Evolutionary conservation across 2,329 filamentous ascomycete genomes (phyloP), one percentile per base, ranked within the genome.

Genomic region (Ceratocystis eucalypticola): DNA sequence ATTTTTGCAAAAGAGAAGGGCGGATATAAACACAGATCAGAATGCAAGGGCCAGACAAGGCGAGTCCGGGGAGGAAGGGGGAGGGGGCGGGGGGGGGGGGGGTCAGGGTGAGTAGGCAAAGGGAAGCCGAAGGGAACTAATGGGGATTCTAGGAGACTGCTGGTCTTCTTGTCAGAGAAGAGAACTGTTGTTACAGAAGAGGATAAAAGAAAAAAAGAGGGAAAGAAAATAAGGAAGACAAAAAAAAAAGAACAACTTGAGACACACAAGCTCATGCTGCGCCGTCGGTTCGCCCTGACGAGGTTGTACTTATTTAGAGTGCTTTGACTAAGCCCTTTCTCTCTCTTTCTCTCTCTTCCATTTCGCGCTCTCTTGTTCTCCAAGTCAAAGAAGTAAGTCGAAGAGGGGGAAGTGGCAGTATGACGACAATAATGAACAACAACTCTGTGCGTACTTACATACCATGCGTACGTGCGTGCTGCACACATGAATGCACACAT

Each of bases 11-110:
- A n/a, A 30, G 8, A 59, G 33, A 33, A 59, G 53, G n/a, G 28
- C 53, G 33, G 53, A 59, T 37, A 59, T 59, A 37, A 33, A 59
- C 53, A 59, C 28, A 37, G 28, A 59, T 59, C 53, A 59, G 12
- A 59, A 59, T 37, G 53, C 53, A 59, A 59, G 53, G 53, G 28
- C 53, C 28, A 59, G 53, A 59, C 25, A 59, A 59, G 53, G 53
- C 53, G 28, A 37, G 53, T 37, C 53, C 53, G 53, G 53, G 53
- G 53, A 22, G 28, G 28, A 30, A 30, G 53, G 53, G 28, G 15
- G 20, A 10, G 17, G 33, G 53, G 28, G 22, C 1, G 20, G 20
- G 20, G 20, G 20, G 20, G 20, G 20, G 20, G 20, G 20, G 20
- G 20, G 20, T n/a, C n/a, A 22, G 22, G 22, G 22, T 41, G 37